Evolutionary conservation across 2,329 filamentous ascomycete genomes (phyloP), one percentile per base, ranked within the genome.

Genomic region (Fusarium temperatum): DNA sequence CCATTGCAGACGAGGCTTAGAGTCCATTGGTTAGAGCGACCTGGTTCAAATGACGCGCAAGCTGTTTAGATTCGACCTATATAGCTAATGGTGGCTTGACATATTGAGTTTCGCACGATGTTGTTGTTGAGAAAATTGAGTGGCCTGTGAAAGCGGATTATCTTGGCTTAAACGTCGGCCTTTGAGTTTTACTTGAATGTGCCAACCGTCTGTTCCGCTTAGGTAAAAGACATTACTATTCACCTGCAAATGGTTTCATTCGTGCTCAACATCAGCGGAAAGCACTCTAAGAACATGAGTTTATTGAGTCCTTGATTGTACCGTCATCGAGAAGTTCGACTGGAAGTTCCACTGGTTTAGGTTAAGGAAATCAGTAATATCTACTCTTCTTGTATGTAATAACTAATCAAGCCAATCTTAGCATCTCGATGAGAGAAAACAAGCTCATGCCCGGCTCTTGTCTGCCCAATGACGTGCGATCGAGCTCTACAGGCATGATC

Each of bases 221-320:
- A 8, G 11, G 15, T 13, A n/a, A 24, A 14, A 4, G 3, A 18
- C 3, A n/a, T 18, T 8, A 18, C 22, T 13, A 6, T 18, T 50
- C 8, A 4, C 8, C 4, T 47, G 18, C 2, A 13, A 24, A 18
- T 24, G 8, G 45, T 48, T 22, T 10, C 3, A 18, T 14, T n/a
- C 28, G 6, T 51, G 28, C 15, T n/a, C 13, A 4, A 8, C 9
- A n/a, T 50, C 47, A 32, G 7, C 6, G 13, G n/a, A 18, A 32
- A 5, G 8, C 28, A 50, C 15, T n/a, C 5, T 13, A 2, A 3
- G 14, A n/a, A 50, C 8, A 50, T 4, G 20, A 8, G 47, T 17
- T 12, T 3, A 3, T 30, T 30, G 3, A 7, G 15, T 32, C 10
- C 11, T 4, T 7, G 22, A n/a, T 24, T 3, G 3, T n/a, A 24